phyloP scores from a whole-genome alignment of 805 yeast species.

The Yarrowia deformans region DNA sequence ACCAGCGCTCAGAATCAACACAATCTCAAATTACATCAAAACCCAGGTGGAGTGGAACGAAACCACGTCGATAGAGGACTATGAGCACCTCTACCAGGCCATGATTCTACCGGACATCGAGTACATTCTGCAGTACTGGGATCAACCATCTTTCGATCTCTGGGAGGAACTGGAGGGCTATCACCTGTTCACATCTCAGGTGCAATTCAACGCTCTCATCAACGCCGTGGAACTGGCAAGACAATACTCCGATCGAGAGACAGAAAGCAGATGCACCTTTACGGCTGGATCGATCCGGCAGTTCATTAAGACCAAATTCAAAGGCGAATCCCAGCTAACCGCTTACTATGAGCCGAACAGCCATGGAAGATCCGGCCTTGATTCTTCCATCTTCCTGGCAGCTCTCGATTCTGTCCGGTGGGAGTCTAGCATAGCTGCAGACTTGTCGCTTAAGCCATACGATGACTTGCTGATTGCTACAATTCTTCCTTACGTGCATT shows the following conservation, averaged over 20 bases:
- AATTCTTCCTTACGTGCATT: constrained; percentile 64
- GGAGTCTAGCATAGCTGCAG: background rate
- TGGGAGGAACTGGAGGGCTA: constrained; percentile 87
- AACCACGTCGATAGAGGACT: constrained; percentile 46
- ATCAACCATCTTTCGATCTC: constrained; percentile 73
- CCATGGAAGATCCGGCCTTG: constrained; percentile 72
- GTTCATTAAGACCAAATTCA: constrained; percentile 42
- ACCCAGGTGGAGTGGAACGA: constrained; percentile 51
- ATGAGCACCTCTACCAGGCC: constrained; percentile 56
- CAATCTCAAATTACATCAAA: constrained; percentile 64
- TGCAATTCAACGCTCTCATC: constrained; percentile 73
- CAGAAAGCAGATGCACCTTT: constrained; percentile 37
- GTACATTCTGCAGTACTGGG: constrained; percentile 71
- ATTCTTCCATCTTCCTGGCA: constrained; percentile 73
- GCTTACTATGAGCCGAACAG: constrained; percentile 73
- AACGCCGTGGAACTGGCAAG: constrained; percentile 58
- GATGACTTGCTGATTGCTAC: constrained; percentile 52
- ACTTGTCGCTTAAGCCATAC: background rate
- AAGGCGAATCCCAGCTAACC: constrained; percentile 45
- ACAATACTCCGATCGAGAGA: constrained; percentile 46
- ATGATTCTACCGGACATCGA: constrained; percentile 73
- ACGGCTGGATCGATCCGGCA: constrained; percentile 36
- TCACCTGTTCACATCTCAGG: constrained; percentile 81
- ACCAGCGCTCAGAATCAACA: constrained; percentile 79
- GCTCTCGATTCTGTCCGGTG: constrained; percentile 24